A percentile compares a stretch with the other conserved stretches of the same genome.
Conservation (phyloP, 192 early-diverging fungal genomes). For the Linderina pennispora region DNA sequence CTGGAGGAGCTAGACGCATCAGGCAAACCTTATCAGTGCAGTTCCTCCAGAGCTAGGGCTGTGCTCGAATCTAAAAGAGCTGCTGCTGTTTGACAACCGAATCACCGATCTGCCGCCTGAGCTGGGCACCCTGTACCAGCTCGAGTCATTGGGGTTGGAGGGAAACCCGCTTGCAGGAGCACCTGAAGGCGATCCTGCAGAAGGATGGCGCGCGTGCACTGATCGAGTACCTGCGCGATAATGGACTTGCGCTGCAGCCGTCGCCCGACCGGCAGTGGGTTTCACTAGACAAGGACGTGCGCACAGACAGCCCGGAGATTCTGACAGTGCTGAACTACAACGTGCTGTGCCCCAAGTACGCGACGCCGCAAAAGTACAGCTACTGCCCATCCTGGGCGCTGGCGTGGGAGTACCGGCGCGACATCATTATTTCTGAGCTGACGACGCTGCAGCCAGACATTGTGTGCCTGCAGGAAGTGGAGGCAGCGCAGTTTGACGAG, state of each 20-base stretch:
- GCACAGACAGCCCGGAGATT: slow-evolving; percentile 57
- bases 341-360: slow-evolving; percentile 84
- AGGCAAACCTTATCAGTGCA: slow-evolving; percentile 75
- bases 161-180: slow-evolving; percentile 90
- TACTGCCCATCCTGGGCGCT: slow-evolving; percentile 96
- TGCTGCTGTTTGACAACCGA: slow-evolving; percentile 88
- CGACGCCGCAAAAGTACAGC: slow-evolving; percentile 78
- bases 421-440: slow-evolving; percentile 81
- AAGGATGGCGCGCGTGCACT: slow-evolving; percentile 84
- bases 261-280: slow-evolving; percentile 92
- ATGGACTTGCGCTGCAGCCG: slow-evolving; percentile 65
- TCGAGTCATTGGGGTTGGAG: slow-evolving; percentile 89
- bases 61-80: slow-evolving; percentile 70
- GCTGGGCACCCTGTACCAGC: slow-evolving; percentile 80
- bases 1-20: slow-evolving; percentile 80
- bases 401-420: slow-evolving; percentile 89
- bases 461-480: slow-evolving; percentile 93
- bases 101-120: slow-evolving; percentile 80
- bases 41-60: slow-evolving; percentile 89
- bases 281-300: slow-evolving; percentile 67
- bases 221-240: slow-evolving; percentile 82
- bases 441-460: slow-evolving; percentile 83
- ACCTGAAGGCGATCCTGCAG: slow-evolving; percentile 69
- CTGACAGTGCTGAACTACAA: slow-evolving; percentile 93
- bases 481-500: slow-evolving; percentile 79